Evolutionary conservation across 2,329 filamentous ascomycete species (phyloP), one percentile per base, ranked within the genome.

Genomic region (Pseudocercospora fuligena): DNA sequence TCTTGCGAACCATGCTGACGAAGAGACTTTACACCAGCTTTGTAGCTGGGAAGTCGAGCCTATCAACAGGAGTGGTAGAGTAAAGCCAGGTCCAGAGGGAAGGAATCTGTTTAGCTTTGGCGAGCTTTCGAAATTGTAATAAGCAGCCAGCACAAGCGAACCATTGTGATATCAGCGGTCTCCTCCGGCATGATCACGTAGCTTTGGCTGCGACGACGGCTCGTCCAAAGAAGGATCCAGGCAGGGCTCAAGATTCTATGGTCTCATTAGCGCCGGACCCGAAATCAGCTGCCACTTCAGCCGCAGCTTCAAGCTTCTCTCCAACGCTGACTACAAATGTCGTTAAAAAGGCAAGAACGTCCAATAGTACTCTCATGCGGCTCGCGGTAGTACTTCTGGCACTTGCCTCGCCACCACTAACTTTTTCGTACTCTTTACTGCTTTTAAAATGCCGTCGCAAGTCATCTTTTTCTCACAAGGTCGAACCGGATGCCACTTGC

Each of bases 1-100:
- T 69, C 66, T 89, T 3, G 86, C 87, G 0, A 89, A 89, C 68
- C 81, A 87, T 73, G 85, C 77, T 0, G 84, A 88, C 76, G 81
- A 81, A 25, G 70, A 69, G 11, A 87, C 85, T 0, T 70, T 88
- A 66, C 70, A 74, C 25, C 75, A 80, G 40, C 77, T 88, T 66
- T 78, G 80, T 0, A 82, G 80, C 63, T 77, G 72, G 14, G 70
- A 72, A 0, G 76, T 76, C 4, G 86, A 88, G 72, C 81, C 81
- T 9, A 80, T 88, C 61, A 85, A 85, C 2, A 79, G 78, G 67
- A 74, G 61, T 9, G 86, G 85, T 1, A 80, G 77, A 73, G 85
- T 87, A 2, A 77, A 68, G 65, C 71, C 33, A 1, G 72, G 61
- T 25, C 72, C 75, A 5, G 72, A 75, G 47, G 77, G 75, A n/a